Evolutionary conservation across 805 yeast species (phyloP).

Genomic region (Monosporozyma aquatica): DNA sequence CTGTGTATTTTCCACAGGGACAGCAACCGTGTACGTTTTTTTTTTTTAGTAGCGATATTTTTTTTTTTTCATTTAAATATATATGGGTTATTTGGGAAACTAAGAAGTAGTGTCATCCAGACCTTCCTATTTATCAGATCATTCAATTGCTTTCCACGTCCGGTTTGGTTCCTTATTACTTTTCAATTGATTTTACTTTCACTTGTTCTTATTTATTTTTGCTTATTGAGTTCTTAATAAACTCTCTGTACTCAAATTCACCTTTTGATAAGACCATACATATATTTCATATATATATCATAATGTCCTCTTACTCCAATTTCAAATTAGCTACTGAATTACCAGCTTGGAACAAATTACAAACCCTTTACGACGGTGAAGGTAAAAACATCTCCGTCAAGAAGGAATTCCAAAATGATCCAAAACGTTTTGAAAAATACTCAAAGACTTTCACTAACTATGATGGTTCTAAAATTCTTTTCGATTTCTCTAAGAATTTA

Average conservation of each 20-base stretch:
- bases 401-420: conserved; percentile 69
- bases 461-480: conserved; percentile 82
- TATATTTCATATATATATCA: not conserved
- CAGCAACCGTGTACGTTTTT: too few species aligned
- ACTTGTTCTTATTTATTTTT: not conserved
- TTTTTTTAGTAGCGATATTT: too few species aligned
- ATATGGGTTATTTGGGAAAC: too few species aligned
- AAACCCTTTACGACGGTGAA: conserved; percentile 54
- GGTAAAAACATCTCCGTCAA: conserved; percentile 67
- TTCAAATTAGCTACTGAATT: conserved; percentile 62
- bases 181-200: not conserved
- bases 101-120: too few species aligned
- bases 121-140: too few species aligned
- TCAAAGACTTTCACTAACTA: conserved; percentile 71
- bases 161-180: too few species aligned
- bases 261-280: not conserved
- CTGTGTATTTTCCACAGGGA: too few species aligned
- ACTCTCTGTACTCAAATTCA: too few species aligned
- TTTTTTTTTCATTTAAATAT: too few species aligned
- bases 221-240: too few species aligned
- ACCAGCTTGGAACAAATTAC: conserved; percentile 77
- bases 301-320: conserved; percentile 29
- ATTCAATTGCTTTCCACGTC: too few species aligned
- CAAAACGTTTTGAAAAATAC: conserved; percentile 65
- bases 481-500: conserved; percentile 93